Evolutionary conservation across 2,329 filamentous ascomycete genomes (phyloP), one percentile per base, ranked within the genome.

Genomic region (Lojkania enalia): DNA sequence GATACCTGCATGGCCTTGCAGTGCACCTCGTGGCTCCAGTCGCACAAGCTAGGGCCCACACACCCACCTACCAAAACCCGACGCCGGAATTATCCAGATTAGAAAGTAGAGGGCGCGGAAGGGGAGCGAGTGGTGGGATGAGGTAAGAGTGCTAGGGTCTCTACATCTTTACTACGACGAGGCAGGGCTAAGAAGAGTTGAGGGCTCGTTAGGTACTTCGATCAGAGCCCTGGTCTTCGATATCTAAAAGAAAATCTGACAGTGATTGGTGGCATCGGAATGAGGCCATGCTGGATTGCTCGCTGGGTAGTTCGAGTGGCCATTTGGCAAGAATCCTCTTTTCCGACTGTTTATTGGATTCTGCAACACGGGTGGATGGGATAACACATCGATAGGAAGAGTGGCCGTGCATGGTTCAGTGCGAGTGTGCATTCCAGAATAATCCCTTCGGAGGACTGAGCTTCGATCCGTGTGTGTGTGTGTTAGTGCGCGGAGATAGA

Each of bases 11-110:
- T 37, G 14, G 35, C 37, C 36, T 52, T 39, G 46, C 46, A 42
- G 20, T 27, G 21, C 29, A 45, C 42, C 58, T 58, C 54, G 54
- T 62, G 56, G 54, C 46, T 37, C 5, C 25, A 16, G 57, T 61
- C 29, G 47, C 50, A 54, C 60, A 37, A 54, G 45, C 50, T 46
- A 55, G 58, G 55, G 55, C 52, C 48, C 55, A 31, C 14, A 14
- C 35, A 31, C 25, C 25, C 13, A 25, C 7, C 5, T 16, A 9
- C 16, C 14, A 16, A 16, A 52, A 45, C 51, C 55, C 54, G 52
- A 54, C 46, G 45, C 48, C 51, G 51, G 58, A 37, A 39, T 23
- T 32, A 37, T 39, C 33, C 35, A 39, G 35, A 13, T 13, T 13
- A 5, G 9, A 36, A 20, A 4, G n/a, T 9, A 42, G 7, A 18